Evolutionary conservation across 768 basidiomycete genomes (phyloP).

Genomic region (Mycena rosella): DNA sequence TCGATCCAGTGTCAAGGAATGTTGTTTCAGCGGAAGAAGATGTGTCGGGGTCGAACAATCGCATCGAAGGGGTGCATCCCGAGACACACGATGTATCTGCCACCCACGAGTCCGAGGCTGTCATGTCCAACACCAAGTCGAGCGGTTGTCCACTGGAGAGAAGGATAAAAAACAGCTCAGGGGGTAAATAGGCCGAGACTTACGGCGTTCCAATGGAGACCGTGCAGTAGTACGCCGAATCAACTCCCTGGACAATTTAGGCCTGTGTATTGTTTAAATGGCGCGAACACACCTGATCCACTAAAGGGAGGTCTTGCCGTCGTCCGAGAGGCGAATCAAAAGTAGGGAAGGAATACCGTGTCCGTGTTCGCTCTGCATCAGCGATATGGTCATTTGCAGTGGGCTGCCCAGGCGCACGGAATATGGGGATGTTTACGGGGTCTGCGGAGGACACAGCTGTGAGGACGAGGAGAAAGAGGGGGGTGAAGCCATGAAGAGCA

Average conservation of each 20-base stretch:
- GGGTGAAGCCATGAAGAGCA: not conserved
- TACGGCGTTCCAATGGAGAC: constrained; percentile 19
- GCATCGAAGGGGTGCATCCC: not conserved
- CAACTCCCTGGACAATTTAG: not conserved
- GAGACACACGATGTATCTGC: constrained; percentile 5
- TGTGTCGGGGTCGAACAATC: constrained; percentile 5
- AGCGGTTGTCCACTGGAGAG: constrained; percentile 3
- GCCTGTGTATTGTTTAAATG: not conserved
- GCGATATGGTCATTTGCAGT: not conserved
- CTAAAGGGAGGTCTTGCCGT: not conserved
- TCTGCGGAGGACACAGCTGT: not conserved
- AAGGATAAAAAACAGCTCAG: not conserved
- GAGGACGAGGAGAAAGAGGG: not conserved
- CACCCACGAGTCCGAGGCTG: constrained; percentile 7
- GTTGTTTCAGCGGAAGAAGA: constrained; percentile 10
- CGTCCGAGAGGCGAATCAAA: not conserved
- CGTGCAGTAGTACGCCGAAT: constrained; percentile 1
- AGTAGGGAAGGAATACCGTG: not conserved
- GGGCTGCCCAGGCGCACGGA: not conserved
- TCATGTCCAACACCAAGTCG: not conserved
- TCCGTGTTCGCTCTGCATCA: not conserved
- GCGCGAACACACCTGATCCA: not conserved
- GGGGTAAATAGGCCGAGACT: constrained; percentile 3
- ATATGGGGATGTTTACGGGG: not conserved
- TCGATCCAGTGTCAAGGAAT: constrained; percentile 10